Evolutionary conservation across 2,329 filamentous ascomycete species (phyloP), one percentile per base, ranked within the genome.

Genomic region (Didymella segeticola): DNA sequence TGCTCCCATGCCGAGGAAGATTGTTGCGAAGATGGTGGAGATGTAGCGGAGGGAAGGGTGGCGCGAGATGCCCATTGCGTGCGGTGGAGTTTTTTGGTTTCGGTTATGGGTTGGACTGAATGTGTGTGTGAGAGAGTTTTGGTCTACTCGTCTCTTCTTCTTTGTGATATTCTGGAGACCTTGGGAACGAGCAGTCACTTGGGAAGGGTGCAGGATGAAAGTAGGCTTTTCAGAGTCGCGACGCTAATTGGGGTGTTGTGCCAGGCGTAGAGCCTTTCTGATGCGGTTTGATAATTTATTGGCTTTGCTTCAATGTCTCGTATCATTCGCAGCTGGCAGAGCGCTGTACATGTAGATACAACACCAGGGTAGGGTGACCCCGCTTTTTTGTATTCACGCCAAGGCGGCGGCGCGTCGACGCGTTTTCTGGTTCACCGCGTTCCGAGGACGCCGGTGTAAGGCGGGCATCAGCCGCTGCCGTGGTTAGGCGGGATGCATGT

Each of bases 1-100:
- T 51, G 73, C 50, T 49, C 78, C 77, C 56, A 78, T 77, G 33
- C 61, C 67, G 9, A 77, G 58, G 51, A 62, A 66, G 27, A 74
- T 63, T 33, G 58, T 56, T 38, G 59, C 65, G 54, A 72, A 70
- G 53, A 67, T 27, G 25, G 56, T 52, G 25, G 64, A 56, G 19
- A 60, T 10, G 47, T 56, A 56, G 36, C 30, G 53, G 12, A 68
- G 57, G 15, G 6, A 0, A 7, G 42, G 41, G 34, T 36, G 26
- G 1, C 25, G 5, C 1, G 47, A 50, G 22, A 38, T 23, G 17
- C 26, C 26, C 39, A 43, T 43, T 8, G 10, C 23, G 19, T 19
- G 3, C 4, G 33, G 25, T 5, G 25, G 25, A 10, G 5, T 26
- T 5, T 12, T 31, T 12, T 15, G 29, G 29, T 31, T 26, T 10